These are phyloP conservation scores for Halenospora varia DNA, from an alignment of 495 filamentous ascomycete genomes.

Conservation along the genomic window DNA sequence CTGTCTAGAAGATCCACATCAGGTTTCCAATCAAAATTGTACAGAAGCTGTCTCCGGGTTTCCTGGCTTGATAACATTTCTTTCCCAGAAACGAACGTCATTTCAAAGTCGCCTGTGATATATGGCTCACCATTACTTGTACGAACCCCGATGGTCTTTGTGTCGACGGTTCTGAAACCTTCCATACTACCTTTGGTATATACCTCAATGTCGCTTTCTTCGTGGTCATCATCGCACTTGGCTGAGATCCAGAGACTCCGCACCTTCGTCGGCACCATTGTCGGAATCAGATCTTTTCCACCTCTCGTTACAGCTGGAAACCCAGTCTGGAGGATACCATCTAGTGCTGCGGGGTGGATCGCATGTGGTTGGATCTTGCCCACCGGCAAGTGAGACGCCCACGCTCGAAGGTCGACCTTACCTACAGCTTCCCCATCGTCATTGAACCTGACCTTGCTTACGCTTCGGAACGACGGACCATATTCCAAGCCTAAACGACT, in stretches of 20 bases:
- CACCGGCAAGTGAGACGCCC: conserved; percentile 34
- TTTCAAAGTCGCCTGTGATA: no score
- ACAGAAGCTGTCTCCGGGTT: no score
- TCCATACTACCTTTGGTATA: no score
- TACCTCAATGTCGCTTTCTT: not conserved
- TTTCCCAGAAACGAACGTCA: no score
- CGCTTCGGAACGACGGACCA: not conserved
- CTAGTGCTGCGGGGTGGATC: conserved; percentile 44
- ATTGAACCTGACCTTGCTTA: conserved; percentile 3
- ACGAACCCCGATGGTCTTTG: no score
- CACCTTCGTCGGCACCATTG: not conserved
- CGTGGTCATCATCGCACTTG: not conserved
- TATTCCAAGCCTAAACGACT: not conserved
- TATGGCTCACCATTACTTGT: no score
- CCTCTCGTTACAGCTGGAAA: not conserved
- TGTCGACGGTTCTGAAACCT: no score
- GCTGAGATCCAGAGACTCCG: not conserved
- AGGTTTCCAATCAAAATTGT: no score
- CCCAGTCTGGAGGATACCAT: conserved; percentile 2
- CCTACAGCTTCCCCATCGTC: conserved; percentile 16
- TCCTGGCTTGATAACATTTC: no score
- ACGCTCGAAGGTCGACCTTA: conserved; percentile 33
- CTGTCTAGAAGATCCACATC: no score
- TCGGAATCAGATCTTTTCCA: not conserved
- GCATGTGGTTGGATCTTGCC: conserved; percentile 35